Base-by-base conservation (phyloP, 495 filamentous ascomycete species). In the Collariella sp. region DNA sequence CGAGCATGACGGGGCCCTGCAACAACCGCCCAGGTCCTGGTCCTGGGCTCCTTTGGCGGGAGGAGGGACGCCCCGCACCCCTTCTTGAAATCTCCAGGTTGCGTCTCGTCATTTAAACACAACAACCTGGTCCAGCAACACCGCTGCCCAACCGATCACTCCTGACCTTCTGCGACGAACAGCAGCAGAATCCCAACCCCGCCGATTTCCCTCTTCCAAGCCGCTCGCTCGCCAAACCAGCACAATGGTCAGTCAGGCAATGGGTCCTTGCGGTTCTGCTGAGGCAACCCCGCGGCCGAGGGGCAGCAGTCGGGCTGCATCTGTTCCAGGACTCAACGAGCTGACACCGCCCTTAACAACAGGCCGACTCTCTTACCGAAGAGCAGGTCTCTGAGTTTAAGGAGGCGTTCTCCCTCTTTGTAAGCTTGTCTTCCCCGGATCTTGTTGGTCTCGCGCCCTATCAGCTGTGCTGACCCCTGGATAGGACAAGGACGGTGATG, bases 361-460 rank as follows among this genome's bases (percentile, higher is more conserved):
- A 93, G 88, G 88, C 88, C 70, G 88, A 94, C 70, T 86, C 88
- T 68, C 83, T 98, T 60, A 96, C 93, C 63, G 93, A 97, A 79
- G 93, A 98, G 75, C 93, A 98, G 81, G 91, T 98, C 64, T 96
- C 91, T 70, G 93, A 98, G 78, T 98, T 97, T 77, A 98, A 97
- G 85, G 94, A 98, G 78, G 93, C 93, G 43, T 98, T 98, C 79
- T 98, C 93, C 70, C 86, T 98, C 35, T 98, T 98, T 73, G 93
- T 98, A 81, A 87, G 93, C 90, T 18, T 10, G 18, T 26, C 1
- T 13, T 22, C 16, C 16, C 40, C 24, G 41, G 3, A 29, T 50
- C 49, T 29, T n/a, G 35, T 16, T 20, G 16, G 35, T 34, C 19
- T 18, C 4, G 20, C 36, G 31, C n/a, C 34, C 9, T 22, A 39